Evolutionary conservation across 192 early-diverging fungal species (phyloP).

Genomic region (Backusella luteola): DNA sequence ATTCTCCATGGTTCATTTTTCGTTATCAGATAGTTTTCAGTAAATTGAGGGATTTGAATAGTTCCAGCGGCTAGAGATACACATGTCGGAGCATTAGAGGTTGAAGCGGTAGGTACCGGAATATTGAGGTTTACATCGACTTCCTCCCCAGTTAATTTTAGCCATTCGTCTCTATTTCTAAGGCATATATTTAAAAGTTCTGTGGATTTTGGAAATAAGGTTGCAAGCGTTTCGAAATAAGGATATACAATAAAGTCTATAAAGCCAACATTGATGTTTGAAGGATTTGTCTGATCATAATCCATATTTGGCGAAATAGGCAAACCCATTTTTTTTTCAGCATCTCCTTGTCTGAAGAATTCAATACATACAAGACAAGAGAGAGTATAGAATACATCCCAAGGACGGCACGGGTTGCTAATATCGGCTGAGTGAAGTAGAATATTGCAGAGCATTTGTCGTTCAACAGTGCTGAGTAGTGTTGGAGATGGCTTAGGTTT

Average conservation of each 20-base stretch:
- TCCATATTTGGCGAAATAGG: slow-evolving; percentile 91
- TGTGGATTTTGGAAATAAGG: slow-evolving; percentile 67
- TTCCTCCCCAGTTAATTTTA: slow-evolving; percentile 23
- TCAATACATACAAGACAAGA: slow-evolving; percentile 83
- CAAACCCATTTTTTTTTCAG: slow-evolving; percentile 70
- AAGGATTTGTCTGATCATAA: slow-evolving; percentile 65
- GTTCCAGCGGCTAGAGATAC: neutral
- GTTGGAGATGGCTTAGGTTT: neutral
- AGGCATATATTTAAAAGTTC: slow-evolving; percentile 53
- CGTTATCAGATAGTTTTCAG: neutral
- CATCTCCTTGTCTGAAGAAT: slow-evolving; percentile 86
- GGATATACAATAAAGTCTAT: slow-evolving; percentile 82
- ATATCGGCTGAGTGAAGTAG: slow-evolving; percentile 88
- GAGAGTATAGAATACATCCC: slow-evolving; percentile 83
- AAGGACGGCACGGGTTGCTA: slow-evolving; percentile 84
- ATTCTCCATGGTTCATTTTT: neutral
- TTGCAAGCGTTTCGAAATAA: slow-evolving; percentile 76
- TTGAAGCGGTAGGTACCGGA: neutral
- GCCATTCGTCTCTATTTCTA: slow-evolving; percentile 59
- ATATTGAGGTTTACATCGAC: neutral
- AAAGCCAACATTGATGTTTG: slow-evolving; percentile 78
- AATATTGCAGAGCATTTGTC: slow-evolving; percentile 60
- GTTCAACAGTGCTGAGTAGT: slow-evolving; percentile 38
- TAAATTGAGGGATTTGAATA: neutral
- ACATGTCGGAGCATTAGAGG: neutral